Conservation (phyloP, 768 basidiomycete genomes). For the Symmetrospora coprosmae region DNA sequence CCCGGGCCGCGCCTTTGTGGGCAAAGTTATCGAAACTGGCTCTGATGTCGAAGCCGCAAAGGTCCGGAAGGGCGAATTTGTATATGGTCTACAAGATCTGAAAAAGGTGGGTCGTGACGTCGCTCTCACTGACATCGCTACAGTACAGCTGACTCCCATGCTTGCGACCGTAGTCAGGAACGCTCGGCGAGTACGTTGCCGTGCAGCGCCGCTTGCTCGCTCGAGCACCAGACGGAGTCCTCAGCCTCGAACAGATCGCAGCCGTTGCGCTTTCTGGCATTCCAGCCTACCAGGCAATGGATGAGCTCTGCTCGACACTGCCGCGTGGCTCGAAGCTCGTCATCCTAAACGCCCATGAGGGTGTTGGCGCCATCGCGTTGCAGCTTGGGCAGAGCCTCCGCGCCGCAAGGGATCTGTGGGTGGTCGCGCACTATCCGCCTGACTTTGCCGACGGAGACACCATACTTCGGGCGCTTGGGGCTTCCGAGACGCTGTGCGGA, state of each 20-base stretch:
- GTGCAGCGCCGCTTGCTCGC: constrained; percentile 30
- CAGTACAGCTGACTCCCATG: neutral
- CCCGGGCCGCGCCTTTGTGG: constrained; percentile 31
- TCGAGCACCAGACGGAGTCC: constrained; percentile 24
- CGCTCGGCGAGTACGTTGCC: constrained; percentile 28
- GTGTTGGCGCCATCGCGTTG: constrained; percentile 30
- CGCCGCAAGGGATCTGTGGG: constrained; percentile 20
- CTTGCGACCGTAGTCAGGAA: constrained; percentile 26
- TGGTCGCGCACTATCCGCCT: constrained; percentile 29
- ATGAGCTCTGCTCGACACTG: constrained; percentile 19
- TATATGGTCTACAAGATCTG: constrained; percentile 31
- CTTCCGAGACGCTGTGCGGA: constrained; percentile 28
- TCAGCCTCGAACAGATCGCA: constrained; percentile 30
- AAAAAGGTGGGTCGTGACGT: constrained; percentile 15
- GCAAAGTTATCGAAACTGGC: constrained; percentile 32
- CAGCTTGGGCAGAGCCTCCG: constrained; percentile 26
- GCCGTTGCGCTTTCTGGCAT: constrained; percentile 29
- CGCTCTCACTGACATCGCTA: neutral
- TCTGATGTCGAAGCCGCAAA: constrained; percentile 7
- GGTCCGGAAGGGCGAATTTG: constrained; percentile 30
- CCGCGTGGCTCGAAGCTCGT: constrained; percentile 28
- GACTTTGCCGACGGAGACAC: constrained; percentile 23
- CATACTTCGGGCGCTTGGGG: constrained; percentile 22
- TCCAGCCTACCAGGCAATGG: constrained; percentile 28
- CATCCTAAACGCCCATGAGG: constrained; percentile 30